Base-by-base conservation (phyloP, 768 basidiomycete species). In the Termitomyces sp. region DNA sequence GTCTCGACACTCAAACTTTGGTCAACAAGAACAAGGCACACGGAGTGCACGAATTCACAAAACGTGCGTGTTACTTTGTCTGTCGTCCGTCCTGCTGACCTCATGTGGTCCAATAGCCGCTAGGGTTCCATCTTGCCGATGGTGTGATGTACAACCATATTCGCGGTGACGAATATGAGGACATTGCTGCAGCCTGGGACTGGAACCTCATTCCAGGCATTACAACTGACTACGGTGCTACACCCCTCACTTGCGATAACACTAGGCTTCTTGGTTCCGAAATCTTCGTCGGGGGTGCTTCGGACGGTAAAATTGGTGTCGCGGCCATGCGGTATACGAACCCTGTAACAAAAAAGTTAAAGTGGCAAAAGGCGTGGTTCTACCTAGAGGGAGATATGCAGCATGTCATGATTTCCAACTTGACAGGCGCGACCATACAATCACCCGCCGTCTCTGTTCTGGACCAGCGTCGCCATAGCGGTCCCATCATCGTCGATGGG, bases 191-290 rank as follows among this genome's bases (percentile, higher is more conserved):
- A 1, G 75, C 83, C 0, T 87, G 86, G 87, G 85, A 91, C 66
- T 91, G 88, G 88, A 82, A 89, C 61, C 74, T 86, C 10, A 82
- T 89, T 26, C 87, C 88, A 4, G 88, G 88, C 0, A 88, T 76
- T 40, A 89, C 88, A 1, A 76, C 78, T 26, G 83, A 89, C 65
- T 86, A 87, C 62, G 73, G 70, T 15, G 79, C 71, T 3, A 88
- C 87, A 0, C 70, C 75, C 0, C 73, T 89, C 15, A 64, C 65
- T 31, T 87, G 86, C 62, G 66, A 59, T 12, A 69, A 71, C 31
- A 76, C 78, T 1, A 60, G 64, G 15, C 68, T 71, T 51, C 71
- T 66, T 4, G 87, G 85, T 1, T 61, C 78, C 8, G 77, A 85
- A 58, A 60, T 69, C 3, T 88, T 86, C 63, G 87, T 89, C 10